Percentiles rank a stretch among this genome's conserved stretches.
phyloP scores from a whole-genome alignment of 345 rosid genomes.

The Ceriops zippeliana region DNA sequence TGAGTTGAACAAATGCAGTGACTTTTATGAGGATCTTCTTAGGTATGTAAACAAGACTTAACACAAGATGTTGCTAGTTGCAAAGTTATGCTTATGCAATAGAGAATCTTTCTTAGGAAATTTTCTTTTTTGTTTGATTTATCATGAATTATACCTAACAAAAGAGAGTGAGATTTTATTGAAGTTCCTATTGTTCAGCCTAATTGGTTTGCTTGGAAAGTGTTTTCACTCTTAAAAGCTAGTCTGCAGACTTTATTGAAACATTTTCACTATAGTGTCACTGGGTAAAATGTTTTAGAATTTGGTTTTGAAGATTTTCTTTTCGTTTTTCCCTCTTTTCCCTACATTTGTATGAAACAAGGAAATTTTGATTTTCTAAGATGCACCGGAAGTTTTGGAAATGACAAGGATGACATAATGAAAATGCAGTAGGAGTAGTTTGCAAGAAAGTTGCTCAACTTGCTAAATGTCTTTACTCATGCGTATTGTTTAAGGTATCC shows the following conservation, averaged over 20 bases:
- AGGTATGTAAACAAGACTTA: constrained; percentile 40
- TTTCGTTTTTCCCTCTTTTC: too few relatives aligned
- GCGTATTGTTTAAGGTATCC: not conserved
- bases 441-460: not conserved
- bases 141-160: not conserved
- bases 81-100: too few relatives aligned
- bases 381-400: not conserved
- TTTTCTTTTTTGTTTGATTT: not conserved
- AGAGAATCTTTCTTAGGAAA: not conserved
- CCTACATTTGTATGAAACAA: too few relatives aligned
- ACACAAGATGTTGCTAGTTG: not conserved
- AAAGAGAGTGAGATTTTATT: not conserved
- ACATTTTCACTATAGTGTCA: not conserved
- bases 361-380: not conserved
- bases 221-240: too few relatives aligned
- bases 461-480: not conserved
- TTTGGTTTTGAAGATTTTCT: too few relatives aligned
- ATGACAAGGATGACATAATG: not conserved
- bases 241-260: not conserved
- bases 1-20: constrained; percentile 49
- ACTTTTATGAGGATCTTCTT: constrained; percentile 82
- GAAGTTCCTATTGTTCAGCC: not conserved
- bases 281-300: too few relatives aligned
- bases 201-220: not conserved
- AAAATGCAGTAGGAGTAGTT: not conserved